Percentiles rank a stretch among this genome's conserved stretches.
These are phyloP conservation scores for Hirsutella thompsonii DNA, from an alignment of 2,329 filamentous ascomycete species.

Conservation along the genomic window DNA sequence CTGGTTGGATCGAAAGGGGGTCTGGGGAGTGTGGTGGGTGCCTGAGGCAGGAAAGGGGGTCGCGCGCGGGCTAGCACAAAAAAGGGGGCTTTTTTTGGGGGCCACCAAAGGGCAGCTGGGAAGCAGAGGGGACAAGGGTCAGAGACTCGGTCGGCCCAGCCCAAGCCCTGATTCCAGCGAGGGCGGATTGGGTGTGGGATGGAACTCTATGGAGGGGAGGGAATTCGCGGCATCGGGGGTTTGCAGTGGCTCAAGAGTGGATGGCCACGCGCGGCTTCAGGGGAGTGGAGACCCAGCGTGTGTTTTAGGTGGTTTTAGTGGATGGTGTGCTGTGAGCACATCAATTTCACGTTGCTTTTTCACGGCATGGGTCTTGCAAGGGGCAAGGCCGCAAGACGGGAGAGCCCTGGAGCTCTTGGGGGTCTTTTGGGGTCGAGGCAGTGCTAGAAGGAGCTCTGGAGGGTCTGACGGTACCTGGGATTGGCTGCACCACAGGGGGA, in stretches of 20 bases:
- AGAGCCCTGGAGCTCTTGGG: too few species aligned
- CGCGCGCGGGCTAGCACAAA: neutral
- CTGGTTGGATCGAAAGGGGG: constrained; percentile 5
- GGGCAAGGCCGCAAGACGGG: too few species aligned
- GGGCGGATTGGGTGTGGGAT: neutral
- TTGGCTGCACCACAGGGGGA: neutral
- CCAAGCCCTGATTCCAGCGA: neutral
- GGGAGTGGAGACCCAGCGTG: neutral
- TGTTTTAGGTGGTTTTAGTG: neutral
- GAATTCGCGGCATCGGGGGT: too few species aligned
- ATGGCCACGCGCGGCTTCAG: neutral
- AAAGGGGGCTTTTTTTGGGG: too few species aligned
- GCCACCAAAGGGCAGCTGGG: neutral
- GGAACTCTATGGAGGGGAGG: too few species aligned
- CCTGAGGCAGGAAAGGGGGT: constrained; percentile 11
- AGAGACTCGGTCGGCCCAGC: too few species aligned
- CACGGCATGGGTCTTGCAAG: neutral
- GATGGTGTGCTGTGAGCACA: neutral
- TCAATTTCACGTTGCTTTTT: neutral
- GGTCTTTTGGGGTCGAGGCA: too few species aligned
- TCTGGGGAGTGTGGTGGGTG: neutral
- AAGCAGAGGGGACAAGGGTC: neutral
- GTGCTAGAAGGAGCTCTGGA: neutral
- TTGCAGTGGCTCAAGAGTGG: neutral
- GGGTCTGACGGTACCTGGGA: neutral